These are phyloP conservation scores for Talaromyces sp. DNA, from an alignment of 2,329 filamentous ascomycete genomes.

Conservation along the genomic window DNA sequence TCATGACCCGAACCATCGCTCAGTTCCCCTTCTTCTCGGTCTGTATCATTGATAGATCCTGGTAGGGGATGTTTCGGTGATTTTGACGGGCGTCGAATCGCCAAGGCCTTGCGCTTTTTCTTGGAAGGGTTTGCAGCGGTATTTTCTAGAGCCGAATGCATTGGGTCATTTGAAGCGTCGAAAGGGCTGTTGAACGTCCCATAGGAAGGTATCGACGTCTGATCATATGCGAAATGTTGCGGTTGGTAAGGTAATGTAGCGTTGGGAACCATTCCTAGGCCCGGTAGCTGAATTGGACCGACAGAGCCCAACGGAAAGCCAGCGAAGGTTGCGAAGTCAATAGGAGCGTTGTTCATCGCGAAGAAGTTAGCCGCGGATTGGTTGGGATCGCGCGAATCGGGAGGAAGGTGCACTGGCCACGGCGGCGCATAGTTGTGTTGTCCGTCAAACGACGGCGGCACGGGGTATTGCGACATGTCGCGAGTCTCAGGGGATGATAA, in stretches of 20 bases:
- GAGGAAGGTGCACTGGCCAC: constrained; percentile 34
- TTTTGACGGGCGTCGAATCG: constrained; percentile 17
- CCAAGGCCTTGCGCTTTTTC: constrained; percentile 18
- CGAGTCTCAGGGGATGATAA: neutral
- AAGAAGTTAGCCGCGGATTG: constrained; percentile 19
- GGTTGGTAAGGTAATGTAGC: constrained; percentile 29
- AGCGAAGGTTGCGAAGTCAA: constrained; percentile 3
- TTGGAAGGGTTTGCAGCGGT: neutral
- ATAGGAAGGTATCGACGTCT: constrained; percentile 33
- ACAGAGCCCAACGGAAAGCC: constrained; percentile 7
- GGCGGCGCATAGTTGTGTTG: constrained; percentile 35
- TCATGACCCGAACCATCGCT: constrained; percentile 64
- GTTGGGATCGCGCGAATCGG: constrained; percentile 22
- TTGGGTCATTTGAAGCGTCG: constrained; percentile 25
- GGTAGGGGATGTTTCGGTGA: constrained; percentile 16
- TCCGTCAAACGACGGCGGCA: constrained; percentile 43
- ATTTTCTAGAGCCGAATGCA: constrained; percentile 17
- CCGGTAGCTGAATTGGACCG: constrained; percentile 27
- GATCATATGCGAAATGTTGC: constrained; percentile 34
- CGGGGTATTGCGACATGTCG: constrained; percentile 49
- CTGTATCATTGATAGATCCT: constrained; percentile 35
- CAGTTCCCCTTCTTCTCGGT: constrained; percentile 72
- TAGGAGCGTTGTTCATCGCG: constrained; percentile 22
- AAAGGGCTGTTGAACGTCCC: constrained; percentile 27
- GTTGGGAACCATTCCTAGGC: constrained; percentile 25